Evolutionary conservation across 2,329 filamentous ascomycete species (phyloP).

Genomic region (Mycogone perniciosa): DNA sequence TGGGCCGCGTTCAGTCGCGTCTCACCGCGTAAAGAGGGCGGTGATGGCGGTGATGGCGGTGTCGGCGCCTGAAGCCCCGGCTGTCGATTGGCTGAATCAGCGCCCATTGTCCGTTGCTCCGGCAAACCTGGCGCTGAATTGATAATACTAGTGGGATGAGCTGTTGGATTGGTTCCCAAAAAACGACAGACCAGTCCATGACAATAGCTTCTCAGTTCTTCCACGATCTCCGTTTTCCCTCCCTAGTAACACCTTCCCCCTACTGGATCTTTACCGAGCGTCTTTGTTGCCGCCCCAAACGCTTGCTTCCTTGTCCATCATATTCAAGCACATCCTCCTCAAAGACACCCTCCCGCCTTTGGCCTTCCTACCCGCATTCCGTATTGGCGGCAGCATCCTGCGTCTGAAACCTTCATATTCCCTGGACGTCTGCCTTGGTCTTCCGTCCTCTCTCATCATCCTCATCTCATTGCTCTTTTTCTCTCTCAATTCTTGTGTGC

Average conservation of each 20-base stretch:
- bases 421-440: too few species aligned
- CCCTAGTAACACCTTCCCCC: neutral
- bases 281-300: neutral
- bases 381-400: neutral
- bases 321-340: neutral
- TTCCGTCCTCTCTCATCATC: too few species aligned
- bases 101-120: conserved; percentile 16
- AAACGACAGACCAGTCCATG: neutral
- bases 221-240: neutral
- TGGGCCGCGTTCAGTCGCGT: conserved; percentile 20
- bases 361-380: neutral
- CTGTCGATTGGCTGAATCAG: conserved; percentile 6
- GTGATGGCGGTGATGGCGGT: neutral
- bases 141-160: neutral
- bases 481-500: too few species aligned
- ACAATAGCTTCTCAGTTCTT: neutral
- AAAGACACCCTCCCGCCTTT: neutral
- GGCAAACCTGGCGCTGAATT: conserved; percentile 14
- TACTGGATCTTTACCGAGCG: too few species aligned
- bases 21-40: conserved; percentile 32
- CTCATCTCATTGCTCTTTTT: too few species aligned
- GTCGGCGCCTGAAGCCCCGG: conserved; percentile 3
- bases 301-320: conserved; percentile 4
- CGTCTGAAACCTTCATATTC: neutral
- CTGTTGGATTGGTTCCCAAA: neutral